Percentiles rank a stretch among this genome's conserved stretches.
phyloP scores from a whole-genome alignment of 345 rosid species.

The Euclidium syriacum region DNA sequence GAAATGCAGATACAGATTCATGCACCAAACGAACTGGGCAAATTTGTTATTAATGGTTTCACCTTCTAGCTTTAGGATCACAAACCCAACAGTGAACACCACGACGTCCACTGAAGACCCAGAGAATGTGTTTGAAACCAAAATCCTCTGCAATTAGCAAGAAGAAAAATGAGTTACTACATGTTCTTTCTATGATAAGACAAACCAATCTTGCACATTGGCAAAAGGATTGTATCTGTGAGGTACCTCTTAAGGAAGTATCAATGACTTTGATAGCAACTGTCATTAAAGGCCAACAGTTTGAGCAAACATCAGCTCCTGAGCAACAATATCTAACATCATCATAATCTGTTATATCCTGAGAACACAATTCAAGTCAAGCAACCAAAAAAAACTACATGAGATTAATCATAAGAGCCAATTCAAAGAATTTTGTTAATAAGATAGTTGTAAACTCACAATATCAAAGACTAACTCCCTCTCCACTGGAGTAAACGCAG shows the following conservation, averaged over 20 bases:
- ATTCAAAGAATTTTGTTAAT: neutral
- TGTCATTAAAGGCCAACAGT: constrained; percentile 93
- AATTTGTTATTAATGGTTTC: too few relatives aligned
- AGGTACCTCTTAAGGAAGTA: constrained; percentile 70
- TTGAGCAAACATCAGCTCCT: constrained; percentile 87
- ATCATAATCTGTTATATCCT: too few relatives aligned
- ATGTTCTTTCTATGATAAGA: neutral
- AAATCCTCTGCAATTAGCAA: constrained; percentile 63
- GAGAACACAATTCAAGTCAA: constrained; percentile 18
- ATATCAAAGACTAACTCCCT: constrained; percentile 86
- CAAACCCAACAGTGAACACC: constrained; percentile 99
- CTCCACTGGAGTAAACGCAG: constrained; percentile 79
- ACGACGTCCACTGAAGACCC: constrained; percentile 95
- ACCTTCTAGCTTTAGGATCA: constrained; percentile 93
- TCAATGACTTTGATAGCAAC: constrained; percentile 83
- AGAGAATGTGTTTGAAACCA: constrained; percentile 86
- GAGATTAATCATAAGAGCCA: neutral
- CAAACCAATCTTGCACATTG: neutral
- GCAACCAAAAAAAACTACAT: neutral
- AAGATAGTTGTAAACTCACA: constrained; percentile 42
- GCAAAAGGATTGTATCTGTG: neutral
- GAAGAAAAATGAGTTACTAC: neutral
- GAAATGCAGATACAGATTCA: neutral
- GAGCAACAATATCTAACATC: constrained; percentile 93
- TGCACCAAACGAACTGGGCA: neutral